Base-by-base conservation (phyloP, 75 land plant genomes). In the Pinus albicaulis region DNA sequence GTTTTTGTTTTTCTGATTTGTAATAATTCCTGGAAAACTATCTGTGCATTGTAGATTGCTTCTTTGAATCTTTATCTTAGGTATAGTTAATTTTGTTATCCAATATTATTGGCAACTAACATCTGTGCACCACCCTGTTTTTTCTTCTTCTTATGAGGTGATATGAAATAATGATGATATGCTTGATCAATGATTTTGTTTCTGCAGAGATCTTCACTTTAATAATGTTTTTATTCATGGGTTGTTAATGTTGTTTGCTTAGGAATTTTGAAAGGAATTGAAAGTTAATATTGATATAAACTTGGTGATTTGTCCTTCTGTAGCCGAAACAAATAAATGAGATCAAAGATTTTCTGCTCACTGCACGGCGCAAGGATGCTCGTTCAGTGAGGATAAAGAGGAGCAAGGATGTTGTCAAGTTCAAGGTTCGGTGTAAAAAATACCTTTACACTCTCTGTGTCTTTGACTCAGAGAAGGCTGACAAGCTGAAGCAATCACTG, bases 311-410 rank as follows among this genome's bases (percentile, higher is more conserved):
- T 15, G 31, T 15, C 17, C 19, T 63, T 34, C 31, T 66, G 70
- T 74, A 91, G 96, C 90, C 96, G 63, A 93, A 93, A 88, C 94
- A 93, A 65, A 93, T 93, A 41, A 90, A 90, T 55, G 96, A 93
- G 83, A 93, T 93, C 84, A 93, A 93, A 83, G 96, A 93, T 65
- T 93, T 93, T 88, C 91, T 93, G 65, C 92, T 91, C 44, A 93
- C 96, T 34, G 96, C 92, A 34, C 83, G 96, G 75, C 88, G 96
- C 84, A 93, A 93, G 77, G 96, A 93, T 82, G 96, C 96, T 7
- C 82, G 88, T 24, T 91, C 91, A n/a, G 94, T 93, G 69, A 93
- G 87, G 78, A 93, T 93, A 69, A 92, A 92, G 84, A 84, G 85
- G 79, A 84, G 90, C 85, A 93, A 86, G 83, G 87, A 87, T 84